A percentile compares a stretch with the other conserved stretches of the same genome.
These are phyloP conservation scores for Arctium minus DNA, from an alignment of 129 eudicot species.

Conservation along the genomic window DNA sequence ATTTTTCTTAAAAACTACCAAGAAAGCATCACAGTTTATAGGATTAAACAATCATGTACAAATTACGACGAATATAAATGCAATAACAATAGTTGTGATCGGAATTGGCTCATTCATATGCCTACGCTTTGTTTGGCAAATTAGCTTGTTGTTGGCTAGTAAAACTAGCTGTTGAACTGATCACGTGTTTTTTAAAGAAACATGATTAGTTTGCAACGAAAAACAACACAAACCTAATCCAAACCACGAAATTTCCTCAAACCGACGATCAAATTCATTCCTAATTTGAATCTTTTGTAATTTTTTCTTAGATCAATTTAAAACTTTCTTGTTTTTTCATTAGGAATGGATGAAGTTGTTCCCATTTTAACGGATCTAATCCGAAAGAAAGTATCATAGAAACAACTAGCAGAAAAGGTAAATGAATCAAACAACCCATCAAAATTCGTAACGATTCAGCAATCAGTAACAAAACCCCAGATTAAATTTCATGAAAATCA, in stretches of 20 bases:
- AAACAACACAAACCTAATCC: neutral
- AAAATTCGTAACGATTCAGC: neutral
- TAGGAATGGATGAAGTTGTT: neutral
- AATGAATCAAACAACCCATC: neutral
- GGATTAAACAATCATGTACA: neutral
- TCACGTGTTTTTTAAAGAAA: neutral
- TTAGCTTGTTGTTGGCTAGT: neutral
- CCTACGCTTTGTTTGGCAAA: neutral
- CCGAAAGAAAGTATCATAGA: neutral
- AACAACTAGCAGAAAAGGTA: neutral
- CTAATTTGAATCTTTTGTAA: neutral
- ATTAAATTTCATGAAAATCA: no score
- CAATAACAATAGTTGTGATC: neutral
- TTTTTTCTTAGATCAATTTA: neutral
- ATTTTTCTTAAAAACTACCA: no score
- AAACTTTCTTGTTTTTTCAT: neutral
- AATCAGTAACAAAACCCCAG: no score
- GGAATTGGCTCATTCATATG: neutral
- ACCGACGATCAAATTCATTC: neutral
- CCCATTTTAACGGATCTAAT: constrained; percentile 17
- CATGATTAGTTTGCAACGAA: neutral
- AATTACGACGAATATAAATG: no score
- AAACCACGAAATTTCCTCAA: neutral
- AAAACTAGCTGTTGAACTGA: neutral
- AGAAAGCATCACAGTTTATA: neutral